Conservation (phyloP, 2,329 filamentous ascomycete species). For the Apiospora hydei region DNA sequence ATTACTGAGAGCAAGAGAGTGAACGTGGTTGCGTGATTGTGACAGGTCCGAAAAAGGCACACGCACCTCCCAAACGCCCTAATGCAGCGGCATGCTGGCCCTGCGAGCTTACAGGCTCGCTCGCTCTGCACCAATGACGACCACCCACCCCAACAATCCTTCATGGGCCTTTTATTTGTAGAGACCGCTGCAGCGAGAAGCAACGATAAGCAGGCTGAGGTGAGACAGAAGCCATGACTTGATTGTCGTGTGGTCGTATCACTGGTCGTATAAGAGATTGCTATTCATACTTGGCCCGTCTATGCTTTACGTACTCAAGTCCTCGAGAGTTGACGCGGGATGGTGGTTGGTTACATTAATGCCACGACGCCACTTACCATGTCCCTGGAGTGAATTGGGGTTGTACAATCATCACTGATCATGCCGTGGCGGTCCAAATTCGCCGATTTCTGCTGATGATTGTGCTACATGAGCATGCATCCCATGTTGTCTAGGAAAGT, state of each 20-base stretch:
- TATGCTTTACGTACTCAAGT: neutral
- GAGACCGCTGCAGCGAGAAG: neutral
- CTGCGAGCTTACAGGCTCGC: neutral
- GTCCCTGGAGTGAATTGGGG: neutral
- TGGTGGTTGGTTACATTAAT: neutral
- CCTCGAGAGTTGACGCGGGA: neutral
- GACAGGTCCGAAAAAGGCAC: constrained; percentile 11
- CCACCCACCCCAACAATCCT: neutral
- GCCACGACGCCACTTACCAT: neutral
- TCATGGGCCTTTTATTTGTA: neutral
- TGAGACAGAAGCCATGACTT: constrained; percentile 3
- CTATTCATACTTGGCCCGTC: neutral
- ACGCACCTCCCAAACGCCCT: neutral
- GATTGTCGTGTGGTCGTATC: neutral
- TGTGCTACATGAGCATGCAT: neutral
- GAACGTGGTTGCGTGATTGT: constrained; percentile 5
- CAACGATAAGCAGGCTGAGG: constrained; percentile 12
- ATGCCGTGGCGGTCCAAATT: neutral
- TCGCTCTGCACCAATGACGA: neutral
- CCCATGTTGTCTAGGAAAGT: neutral
- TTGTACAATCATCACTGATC: neutral
- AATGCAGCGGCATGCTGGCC: constrained; percentile 1
- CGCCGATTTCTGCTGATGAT: neutral
- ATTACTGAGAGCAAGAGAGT: neutral
- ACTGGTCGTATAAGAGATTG: neutral